phyloP scores from a whole-genome alignment of 805 yeast species.

The Spathaspora hagerdaliae region DNA sequence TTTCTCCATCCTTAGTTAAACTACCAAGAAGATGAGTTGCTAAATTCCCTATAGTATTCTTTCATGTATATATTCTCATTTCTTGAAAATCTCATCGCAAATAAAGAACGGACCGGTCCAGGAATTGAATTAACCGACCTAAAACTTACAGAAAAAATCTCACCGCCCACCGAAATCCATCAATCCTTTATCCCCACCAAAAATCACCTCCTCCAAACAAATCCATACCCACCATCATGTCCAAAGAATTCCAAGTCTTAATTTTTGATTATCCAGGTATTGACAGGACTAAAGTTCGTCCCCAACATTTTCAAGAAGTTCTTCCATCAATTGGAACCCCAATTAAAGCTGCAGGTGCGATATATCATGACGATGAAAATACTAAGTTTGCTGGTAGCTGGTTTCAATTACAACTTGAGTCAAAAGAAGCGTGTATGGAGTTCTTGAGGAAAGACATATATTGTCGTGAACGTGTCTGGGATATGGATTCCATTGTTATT shows the following conservation, averaged over 20 bases:
- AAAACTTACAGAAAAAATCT: no score
- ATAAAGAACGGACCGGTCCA: no score
- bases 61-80: no score
- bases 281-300: conserved; percentile 50
- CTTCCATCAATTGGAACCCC: conserved; percentile 33
- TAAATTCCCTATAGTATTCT: no score
- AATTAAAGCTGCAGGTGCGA: conserved; percentile 38
- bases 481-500: conserved; percentile 53
- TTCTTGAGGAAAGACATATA: conserved; percentile 61
- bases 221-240: conserved; percentile 7
- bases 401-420: conserved; percentile 57
- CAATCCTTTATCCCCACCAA: background rate
- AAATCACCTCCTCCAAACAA: background rate
- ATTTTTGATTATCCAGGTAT: conserved; percentile 65
- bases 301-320: conserved; percentile 38
- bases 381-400: conserved; percentile 65
- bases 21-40: no score
- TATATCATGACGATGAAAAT: conserved; percentile 34
- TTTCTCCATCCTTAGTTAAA: no score
- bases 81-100: no score
- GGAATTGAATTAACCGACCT: no score
- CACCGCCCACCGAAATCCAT: no score
- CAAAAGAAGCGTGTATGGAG: conserved; percentile 60
- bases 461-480: conserved; percentile 70
- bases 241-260: conserved; percentile 60